phyloP scores from a whole-genome alignment of 2,329 filamentous ascomycete species.

The Coniochaeta sp. region DNA sequence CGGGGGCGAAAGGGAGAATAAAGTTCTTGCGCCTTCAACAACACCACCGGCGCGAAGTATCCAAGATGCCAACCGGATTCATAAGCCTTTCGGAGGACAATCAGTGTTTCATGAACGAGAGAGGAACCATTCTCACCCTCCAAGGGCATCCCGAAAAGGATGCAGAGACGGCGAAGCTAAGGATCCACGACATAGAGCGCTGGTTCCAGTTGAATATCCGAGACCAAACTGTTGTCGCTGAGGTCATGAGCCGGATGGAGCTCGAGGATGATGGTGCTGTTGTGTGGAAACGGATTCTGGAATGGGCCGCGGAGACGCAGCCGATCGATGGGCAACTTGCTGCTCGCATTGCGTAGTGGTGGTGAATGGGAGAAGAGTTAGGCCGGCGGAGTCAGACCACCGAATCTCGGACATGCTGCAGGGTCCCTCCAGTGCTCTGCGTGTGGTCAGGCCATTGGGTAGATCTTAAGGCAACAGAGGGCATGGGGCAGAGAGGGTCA shows the following conservation, averaged over 20 bases:
- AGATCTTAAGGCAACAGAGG: too few species aligned
- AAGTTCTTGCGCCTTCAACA: constrained; percentile 27
- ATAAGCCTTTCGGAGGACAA: constrained; percentile 25
- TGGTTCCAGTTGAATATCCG: constrained; percentile 28
- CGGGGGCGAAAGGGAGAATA: constrained; percentile 6
- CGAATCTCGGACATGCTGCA: too few species aligned
- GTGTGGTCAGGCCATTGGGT: too few species aligned
- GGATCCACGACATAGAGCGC: constrained; percentile 25
- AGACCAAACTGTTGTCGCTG: constrained; percentile 21
- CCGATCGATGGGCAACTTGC: neutral
- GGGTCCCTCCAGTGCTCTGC: too few species aligned
- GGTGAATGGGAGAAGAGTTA: neutral
- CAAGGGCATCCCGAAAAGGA: constrained; percentile 40
- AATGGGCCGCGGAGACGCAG: constrained; percentile 14
- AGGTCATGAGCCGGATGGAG: constrained; percentile 20
- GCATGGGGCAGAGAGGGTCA: too few species aligned
- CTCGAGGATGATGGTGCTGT: constrained; percentile 27
- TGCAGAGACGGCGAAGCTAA: constrained; percentile 26
- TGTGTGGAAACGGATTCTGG: constrained; percentile 27
- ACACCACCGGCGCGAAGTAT: constrained; percentile 33
- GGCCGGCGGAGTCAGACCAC: too few species aligned
- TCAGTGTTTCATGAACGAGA: constrained; percentile 30
- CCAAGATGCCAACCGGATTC: constrained; percentile 24
- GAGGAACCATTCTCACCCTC: constrained; percentile 32
- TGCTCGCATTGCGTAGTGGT: neutral